Conservation (phyloP, 2,329 filamentous ascomycete species). For the Cyphellophora attinorum region DNA sequence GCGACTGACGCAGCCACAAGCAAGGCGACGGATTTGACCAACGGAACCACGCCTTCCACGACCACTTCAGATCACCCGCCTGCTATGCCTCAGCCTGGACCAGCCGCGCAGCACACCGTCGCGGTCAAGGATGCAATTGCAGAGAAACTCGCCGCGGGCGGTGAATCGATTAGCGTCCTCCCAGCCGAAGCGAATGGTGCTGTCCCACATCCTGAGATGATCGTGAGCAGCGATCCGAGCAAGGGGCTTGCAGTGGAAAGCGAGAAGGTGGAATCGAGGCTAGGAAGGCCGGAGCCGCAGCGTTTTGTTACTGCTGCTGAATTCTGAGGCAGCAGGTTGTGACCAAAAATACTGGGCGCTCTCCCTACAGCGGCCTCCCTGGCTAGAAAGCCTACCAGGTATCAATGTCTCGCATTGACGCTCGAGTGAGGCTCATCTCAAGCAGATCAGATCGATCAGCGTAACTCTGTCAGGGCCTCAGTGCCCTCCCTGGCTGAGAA, state of each 20-base stretch:
- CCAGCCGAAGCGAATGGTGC: constrained; percentile 11
- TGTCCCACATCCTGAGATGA: constrained; percentile 9
- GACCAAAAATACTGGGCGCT: too few species aligned
- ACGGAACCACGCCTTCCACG: not conserved
- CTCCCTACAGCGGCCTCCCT: too few species aligned
- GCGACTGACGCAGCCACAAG: constrained; percentile 4
- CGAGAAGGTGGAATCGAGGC: constrained; percentile 10
- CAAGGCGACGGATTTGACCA: constrained; percentile 3
- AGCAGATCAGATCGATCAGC: too few species aligned
- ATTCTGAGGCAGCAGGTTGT: constrained; percentile 5
- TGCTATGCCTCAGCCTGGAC: constrained; percentile 14
- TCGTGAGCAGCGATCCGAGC: constrained; percentile 11
- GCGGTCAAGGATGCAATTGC: constrained; percentile 11
- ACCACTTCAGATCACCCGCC: constrained; percentile 4
- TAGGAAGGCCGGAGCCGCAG: constrained; percentile 11
- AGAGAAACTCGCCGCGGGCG: constrained; percentile 4
- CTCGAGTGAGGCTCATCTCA: too few species aligned
- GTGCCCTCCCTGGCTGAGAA: too few species aligned
- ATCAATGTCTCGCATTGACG: too few species aligned
- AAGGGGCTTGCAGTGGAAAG: constrained; percentile 16
- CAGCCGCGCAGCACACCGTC: constrained; percentile 7
- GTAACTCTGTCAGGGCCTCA: too few species aligned
- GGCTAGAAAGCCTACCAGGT: too few species aligned
- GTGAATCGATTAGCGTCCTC: constrained; percentile 12
- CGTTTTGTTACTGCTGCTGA: constrained; percentile 17